Percentiles rank a stretch among this genome's conserved stretches.
Evolutionary conservation across 257 asterid species (phyloP).

Genomic region (Lavandula angustifolia): DNA sequence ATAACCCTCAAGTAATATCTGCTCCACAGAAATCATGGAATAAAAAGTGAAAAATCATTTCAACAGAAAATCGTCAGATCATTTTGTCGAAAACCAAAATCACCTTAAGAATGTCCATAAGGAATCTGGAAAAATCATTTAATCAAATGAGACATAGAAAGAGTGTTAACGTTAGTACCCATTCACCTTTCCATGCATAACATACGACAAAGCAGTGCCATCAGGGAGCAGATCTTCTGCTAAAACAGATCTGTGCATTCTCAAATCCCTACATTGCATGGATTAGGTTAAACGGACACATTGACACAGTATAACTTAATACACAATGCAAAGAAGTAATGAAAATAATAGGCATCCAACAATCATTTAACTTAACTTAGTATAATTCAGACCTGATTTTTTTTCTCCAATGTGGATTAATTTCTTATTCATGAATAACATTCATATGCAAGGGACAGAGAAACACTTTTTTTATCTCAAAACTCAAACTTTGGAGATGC

Average conservation of each 20-base stretch:
- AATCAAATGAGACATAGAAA: conserved; percentile 1
- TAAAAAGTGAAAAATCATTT: conserved; percentile 18
- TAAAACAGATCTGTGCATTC: conserved; percentile 75
- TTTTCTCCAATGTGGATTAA: neutral
- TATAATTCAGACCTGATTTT: neutral
- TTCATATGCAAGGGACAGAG: neutral
- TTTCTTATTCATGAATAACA: conserved; percentile 13
- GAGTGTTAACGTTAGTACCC: conserved; percentile 24
- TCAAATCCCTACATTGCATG: conserved; percentile 76
- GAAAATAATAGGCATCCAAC: neutral
- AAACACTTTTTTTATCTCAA: neutral
- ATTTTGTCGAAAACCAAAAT: conserved; percentile 20
- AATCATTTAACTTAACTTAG: neutral
- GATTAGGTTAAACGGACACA: too few relatives aligned
- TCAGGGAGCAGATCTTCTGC: conserved; percentile 64
- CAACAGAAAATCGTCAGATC: conserved; percentile 18
- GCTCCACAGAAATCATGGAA: conserved; percentile 40
- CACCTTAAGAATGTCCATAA: conserved; percentile 25
- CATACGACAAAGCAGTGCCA: conserved; percentile 68
- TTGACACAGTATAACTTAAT: too few relatives aligned
- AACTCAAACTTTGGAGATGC: neutral
- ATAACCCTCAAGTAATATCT: conserved; percentile 63
- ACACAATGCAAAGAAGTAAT: neutral
- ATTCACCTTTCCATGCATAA: conserved; percentile 66
- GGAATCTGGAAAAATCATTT: conserved; percentile 17